Evolutionary conservation across 352 stramenopile species (phyloP).

Genomic region (Globisporangium orthogonon): DNA sequence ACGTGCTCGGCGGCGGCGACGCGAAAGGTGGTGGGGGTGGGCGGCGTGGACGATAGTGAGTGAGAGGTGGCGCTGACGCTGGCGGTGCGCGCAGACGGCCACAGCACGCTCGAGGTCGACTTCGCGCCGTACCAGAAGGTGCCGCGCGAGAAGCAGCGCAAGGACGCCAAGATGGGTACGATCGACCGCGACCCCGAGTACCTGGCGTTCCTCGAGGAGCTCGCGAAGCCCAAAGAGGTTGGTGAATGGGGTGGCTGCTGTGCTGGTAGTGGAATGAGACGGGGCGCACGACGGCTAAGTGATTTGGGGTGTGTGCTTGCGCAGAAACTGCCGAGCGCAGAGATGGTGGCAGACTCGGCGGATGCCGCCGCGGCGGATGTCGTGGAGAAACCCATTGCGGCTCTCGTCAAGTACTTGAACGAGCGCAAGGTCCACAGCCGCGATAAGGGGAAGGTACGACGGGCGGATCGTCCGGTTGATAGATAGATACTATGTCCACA

Average conservation of each 20-base stretch:
- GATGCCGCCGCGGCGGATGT: constrained; percentile 26
- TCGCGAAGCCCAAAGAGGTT: constrained; percentile 62
- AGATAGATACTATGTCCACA: background rate
- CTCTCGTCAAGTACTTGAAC: constrained; percentile 81
- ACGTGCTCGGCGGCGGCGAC: constrained; percentile 18
- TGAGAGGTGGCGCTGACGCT: background rate
- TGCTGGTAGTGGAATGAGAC: background rate
- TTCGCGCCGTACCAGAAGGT: constrained; percentile 81
- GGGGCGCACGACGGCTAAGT: background rate
- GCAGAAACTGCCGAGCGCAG: constrained; percentile 64
- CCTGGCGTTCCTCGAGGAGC: constrained; percentile 63
- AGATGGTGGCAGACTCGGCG: constrained; percentile 40
- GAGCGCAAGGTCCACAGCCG: constrained; percentile 55
- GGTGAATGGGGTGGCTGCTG: background rate
- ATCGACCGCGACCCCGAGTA: constrained; percentile 73
- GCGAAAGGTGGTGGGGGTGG: constrained; percentile 20
- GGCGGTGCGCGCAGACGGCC: constrained; percentile 1
- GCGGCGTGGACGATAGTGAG: background rate
- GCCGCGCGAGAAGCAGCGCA: constrained; percentile 70
- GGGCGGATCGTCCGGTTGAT: background rate
- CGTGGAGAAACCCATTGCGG: constrained; percentile 61
- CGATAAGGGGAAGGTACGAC: constrained; percentile 58
- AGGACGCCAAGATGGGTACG: constrained; percentile 68
- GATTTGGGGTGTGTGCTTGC: background rate
- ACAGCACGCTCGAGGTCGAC: constrained; percentile 41